Evolutionary conservation across 331 rosid genomes (phyloP), one percentile per base, ranked within the genome.

Genomic region (Malus hybrid): DNA sequence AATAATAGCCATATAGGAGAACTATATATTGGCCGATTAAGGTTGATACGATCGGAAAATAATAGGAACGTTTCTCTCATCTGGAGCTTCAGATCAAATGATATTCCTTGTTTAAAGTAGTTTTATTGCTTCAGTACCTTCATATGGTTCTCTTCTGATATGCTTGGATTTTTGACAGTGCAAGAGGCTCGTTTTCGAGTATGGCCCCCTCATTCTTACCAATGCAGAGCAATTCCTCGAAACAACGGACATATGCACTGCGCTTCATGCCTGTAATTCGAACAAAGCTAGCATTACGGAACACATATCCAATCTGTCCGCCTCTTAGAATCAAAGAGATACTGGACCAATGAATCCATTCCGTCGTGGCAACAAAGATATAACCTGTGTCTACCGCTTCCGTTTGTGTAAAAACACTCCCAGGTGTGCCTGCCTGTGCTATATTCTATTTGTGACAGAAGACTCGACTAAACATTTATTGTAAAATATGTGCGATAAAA

Each of bases 221-320:
- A 89, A 90, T 78, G 90, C 96, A 28, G 93, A 92, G 89, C 88
- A 90, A 81, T 81, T 88, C 80, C 88, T 94, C 12, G 97, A 92
- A 78, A 81, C 70, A 7, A 79, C 81, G 32, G 93, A 94, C 74
- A 70, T 92, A 76, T 92, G 99, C 90, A 85, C 73, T 14, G 77
- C 78, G 13, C 73, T 94, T 65, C 99, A 90, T 71, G 96, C 96
- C 64, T 94, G 99, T 82, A 81, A 84, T 65, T 75, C 80, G 6
- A 32, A 77, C 16, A 22, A 27, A 15, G 54, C 19, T 31, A 36
- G 61, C 52, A 5, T 14, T 34, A 55, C 24, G 42, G 72, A 28
- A 52, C 65, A 56, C 28, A 70, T 27, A 69, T 19, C 80, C 32
- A 19, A 73, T 71, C 64, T 83, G 62, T 72, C 85, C 9, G 76